phyloP scores from a whole-genome alignment of 2,329 filamentous ascomycete species.

The Colletotrichum noveboracense region DNA sequence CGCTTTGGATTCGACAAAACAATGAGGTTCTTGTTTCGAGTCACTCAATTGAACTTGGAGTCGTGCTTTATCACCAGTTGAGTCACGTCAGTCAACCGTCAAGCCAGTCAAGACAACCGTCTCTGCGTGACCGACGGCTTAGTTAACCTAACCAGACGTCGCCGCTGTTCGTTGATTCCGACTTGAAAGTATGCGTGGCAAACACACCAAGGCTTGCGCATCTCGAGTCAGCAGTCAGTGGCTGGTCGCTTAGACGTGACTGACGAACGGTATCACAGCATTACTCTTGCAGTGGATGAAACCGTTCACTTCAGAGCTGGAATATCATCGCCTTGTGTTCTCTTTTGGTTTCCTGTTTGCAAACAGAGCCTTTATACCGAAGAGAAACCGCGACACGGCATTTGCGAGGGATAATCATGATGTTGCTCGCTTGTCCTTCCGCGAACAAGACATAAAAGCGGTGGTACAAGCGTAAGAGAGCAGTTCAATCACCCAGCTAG shows the following conservation, averaged over 20 bases:
- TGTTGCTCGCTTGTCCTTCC: background rate
- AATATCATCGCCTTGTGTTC: background rate
- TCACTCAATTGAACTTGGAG: too few relatives aligned
- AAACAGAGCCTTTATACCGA: background rate
- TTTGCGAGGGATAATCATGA: background rate
- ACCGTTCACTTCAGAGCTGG: too few relatives aligned
- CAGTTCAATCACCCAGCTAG: too few relatives aligned
- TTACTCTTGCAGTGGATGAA: background rate
- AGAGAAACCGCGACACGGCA: background rate
- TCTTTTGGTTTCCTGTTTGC: background rate
- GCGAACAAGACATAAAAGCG: background rate
- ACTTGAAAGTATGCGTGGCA: background rate
- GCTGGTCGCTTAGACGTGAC: fast-evolving
- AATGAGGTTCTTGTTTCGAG: too few relatives aligned
- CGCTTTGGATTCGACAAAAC: too few relatives aligned
- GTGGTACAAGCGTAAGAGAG: background rate
- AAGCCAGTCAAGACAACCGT: background rate
- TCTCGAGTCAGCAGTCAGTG: background rate
- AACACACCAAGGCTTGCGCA: background rate
- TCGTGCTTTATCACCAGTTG: background rate
- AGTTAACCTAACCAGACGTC: too few relatives aligned
- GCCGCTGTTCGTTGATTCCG: background rate
- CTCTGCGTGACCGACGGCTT: background rate
- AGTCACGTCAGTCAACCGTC: background rate
- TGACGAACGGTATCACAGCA: background rate